These are phyloP conservation scores for Phytophthora hibernalis DNA, from an alignment of 352 stramenopile species.

Conservation along the genomic window DNA sequence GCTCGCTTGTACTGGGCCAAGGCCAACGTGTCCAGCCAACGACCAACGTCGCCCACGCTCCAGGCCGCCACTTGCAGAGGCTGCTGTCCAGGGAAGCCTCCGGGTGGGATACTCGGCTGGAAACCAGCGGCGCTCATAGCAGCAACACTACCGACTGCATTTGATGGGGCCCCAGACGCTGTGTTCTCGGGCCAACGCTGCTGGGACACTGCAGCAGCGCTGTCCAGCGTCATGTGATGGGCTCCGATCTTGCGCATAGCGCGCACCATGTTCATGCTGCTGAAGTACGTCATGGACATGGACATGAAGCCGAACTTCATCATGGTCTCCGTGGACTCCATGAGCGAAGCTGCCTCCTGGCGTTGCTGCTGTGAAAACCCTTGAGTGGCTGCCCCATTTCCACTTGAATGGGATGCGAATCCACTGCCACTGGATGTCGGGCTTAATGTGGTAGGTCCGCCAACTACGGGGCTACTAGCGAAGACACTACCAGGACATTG, in stretches of 20 bases:
- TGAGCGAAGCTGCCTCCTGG: slow-evolving; percentile 90
- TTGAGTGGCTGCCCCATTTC: slow-evolving; percentile 17
- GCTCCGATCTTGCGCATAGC: slow-evolving; percentile 95
- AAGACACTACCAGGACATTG: slow-evolving; percentile 24
- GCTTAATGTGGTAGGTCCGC: slow-evolving; percentile 25
- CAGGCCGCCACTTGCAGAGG: slow-evolving; percentile 74
- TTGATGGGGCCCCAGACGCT: slow-evolving; percentile 17
- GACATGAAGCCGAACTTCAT: slow-evolving; percentile 99
- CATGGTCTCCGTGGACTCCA: slow-evolving; percentile 97
- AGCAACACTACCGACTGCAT: not conserved
- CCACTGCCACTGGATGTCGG: slow-evolving; percentile 15
- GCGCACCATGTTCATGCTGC: slow-evolving; percentile 96
- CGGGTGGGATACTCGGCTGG: slow-evolving; percentile 51
- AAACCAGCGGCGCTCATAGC: slow-evolving; percentile 37
- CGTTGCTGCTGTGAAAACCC: slow-evolving; percentile 84
- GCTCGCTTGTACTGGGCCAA: slow-evolving; percentile 91
- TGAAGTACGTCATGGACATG: slow-evolving; percentile 98
- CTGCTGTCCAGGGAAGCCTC: slow-evolving; percentile 71
- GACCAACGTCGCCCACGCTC: slow-evolving; percentile 89
- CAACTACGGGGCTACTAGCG: slow-evolving; percentile 32
- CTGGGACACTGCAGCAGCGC: slow-evolving; percentile 65
- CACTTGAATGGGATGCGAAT: slow-evolving; percentile 12
- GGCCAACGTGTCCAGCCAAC: slow-evolving; percentile 91
- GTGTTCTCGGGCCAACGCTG: slow-evolving; percentile 68
- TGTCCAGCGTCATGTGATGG: slow-evolving; percentile 92